A percentile compares a stretch with the other conserved stretches of the same genome.
phyloP scores from a whole-genome alignment of 805 yeast genomes.

The Yamadazyma akitaensis region DNA sequence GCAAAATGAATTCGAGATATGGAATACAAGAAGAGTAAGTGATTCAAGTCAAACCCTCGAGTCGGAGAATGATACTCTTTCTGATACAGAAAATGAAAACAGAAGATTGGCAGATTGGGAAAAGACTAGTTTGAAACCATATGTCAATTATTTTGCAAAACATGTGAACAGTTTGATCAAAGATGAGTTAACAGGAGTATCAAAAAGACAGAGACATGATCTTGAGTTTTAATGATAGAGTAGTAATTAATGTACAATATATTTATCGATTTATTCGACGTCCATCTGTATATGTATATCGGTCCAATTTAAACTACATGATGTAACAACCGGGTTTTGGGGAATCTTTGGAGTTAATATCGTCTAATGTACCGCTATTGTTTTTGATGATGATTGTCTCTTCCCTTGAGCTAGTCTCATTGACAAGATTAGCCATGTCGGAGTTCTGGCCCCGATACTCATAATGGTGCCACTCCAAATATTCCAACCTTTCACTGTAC shows the following conservation, averaged over 20 bases:
- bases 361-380: constrained; percentile 34
- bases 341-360: constrained; percentile 12
- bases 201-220: constrained; percentile 32
- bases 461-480: constrained; percentile 68
- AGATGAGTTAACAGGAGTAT: constrained; percentile 45
- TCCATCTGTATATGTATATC: background rate
- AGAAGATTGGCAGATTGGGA: constrained; percentile 46
- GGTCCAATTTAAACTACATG: background rate
- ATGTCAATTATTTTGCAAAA: constrained; percentile 59
- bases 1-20: constrained; percentile 59
- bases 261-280: background rate
- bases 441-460: background rate
- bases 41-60: constrained; percentile 23
- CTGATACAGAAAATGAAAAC: constrained; percentile 17
- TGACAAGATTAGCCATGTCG: constrained; percentile 13
- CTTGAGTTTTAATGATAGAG: constrained; percentile 25
- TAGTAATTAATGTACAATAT: background rate
- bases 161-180: constrained; percentile 58
- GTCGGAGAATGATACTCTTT: constrained; percentile 4
- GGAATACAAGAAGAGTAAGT: constrained; percentile 35
- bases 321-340: constrained; percentile 1
- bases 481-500: constrained; percentile 49
- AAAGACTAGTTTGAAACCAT: constrained; percentile 68
- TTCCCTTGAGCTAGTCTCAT: constrained; percentile 10
- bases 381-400: constrained; percentile 37